Evolutionary conservation across 140 eudicot genomes (phyloP).

Genomic region (Senecio squalidus): DNA sequence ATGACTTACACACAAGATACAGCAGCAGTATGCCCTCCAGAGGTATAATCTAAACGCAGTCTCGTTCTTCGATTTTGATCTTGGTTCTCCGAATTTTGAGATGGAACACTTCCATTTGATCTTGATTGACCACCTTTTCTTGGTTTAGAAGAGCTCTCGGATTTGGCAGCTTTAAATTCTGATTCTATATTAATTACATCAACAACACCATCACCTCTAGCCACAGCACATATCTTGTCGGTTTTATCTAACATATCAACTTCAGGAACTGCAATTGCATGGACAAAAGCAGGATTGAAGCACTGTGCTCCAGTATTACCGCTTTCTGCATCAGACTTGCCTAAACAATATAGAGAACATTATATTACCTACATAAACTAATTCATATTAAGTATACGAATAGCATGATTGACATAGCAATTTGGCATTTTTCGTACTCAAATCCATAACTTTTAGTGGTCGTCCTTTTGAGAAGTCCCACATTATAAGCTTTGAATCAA

Average conservation of each 20-base stretch:
- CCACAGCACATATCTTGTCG: slow-evolving; percentile 75
- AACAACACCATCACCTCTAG: slow-evolving; percentile 92
- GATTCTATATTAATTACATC: slow-evolving; percentile 73
- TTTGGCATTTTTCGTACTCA: slow-evolving; percentile 72
- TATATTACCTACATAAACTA: neutral
- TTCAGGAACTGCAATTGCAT: slow-evolving; percentile 77
- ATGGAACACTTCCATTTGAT: too few relatives aligned
- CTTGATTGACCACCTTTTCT: slow-evolving; percentile 30
- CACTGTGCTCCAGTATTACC: slow-evolving; percentile 49
- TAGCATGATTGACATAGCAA: slow-evolving; percentile 11
- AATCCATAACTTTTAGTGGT: slow-evolving; percentile 59
- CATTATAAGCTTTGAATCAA: slow-evolving; percentile 87
- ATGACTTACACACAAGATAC: slow-evolving; percentile 92
- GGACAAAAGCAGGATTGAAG: slow-evolving; percentile 87
- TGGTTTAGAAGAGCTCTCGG: slow-evolving; percentile 32
- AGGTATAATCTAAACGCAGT: slow-evolving; percentile 64
- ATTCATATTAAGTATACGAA: neutral
- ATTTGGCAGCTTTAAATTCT: slow-evolving; percentile 45
- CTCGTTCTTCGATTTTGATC: slow-evolving; percentile 45
- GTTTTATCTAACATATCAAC: slow-evolving; percentile 65
- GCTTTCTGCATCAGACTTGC: slow-evolving; percentile 35
- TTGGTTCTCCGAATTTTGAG: slow-evolving; percentile 23
- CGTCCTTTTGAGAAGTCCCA: slow-evolving; percentile 99
- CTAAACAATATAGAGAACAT: slow-evolving; percentile 18
- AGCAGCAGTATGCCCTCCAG: slow-evolving; percentile 89